phyloP scores from a whole-genome alignment of 352 stramenopile species.

The Globisporangium paddicum region DNA sequence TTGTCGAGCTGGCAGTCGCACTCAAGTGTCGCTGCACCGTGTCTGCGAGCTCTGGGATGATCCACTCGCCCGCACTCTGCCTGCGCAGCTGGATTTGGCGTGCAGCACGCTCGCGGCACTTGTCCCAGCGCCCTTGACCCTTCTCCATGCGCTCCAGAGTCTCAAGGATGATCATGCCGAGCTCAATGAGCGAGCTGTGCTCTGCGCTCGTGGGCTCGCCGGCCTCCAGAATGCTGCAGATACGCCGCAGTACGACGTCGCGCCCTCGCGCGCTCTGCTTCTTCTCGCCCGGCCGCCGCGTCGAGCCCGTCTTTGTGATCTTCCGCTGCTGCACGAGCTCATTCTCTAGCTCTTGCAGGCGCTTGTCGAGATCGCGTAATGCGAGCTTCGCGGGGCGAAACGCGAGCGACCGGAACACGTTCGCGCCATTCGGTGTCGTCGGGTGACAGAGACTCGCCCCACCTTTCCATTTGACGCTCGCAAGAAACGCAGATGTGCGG shows the following conservation, averaged over 20 bases:
- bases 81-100: conserved; percentile 50
- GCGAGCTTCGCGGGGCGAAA: conserved; percentile 62
- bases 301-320: conserved; percentile 39
- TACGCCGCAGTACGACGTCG: conserved; percentile 66
- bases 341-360: conserved; percentile 56
- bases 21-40: conserved; percentile 45
- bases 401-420: conserved; percentile 60
- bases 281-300: conserved; percentile 44
- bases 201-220: conserved; percentile 49
- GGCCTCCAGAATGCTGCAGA: conserved; percentile 63
- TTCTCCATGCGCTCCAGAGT: conserved; percentile 69
- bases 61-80: conserved; percentile 53
- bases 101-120: conserved; percentile 35
- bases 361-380: conserved; percentile 63
- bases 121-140: conserved; percentile 42
- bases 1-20: neutral
- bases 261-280: conserved; percentile 39
- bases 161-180: conserved; percentile 70
- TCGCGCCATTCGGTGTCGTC: conserved; percentile 30
- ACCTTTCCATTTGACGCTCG: conserved; percentile 61
- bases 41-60: conserved; percentile 64
- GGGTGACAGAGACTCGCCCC: conserved; percentile 62
- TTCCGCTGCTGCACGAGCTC: conserved; percentile 40
- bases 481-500: conserved; percentile 49
- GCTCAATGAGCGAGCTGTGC: conserved; percentile 58